Base-by-base conservation (phyloP, 1,284 basidiomycete species). In the Cryptococcus maquisensis region DNA sequence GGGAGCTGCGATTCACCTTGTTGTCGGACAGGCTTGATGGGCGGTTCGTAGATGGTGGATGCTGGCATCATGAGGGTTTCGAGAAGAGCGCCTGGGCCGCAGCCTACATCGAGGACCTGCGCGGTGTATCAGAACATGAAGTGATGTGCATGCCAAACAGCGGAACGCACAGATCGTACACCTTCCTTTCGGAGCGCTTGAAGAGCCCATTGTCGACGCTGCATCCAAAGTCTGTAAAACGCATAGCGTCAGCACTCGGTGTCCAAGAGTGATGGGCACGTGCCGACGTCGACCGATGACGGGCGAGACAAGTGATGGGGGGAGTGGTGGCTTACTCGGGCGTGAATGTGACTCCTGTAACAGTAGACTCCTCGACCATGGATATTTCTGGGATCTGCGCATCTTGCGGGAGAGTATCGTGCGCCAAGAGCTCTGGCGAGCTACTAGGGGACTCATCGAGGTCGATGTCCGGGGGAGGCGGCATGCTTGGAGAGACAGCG, bases 61-160 rank as follows among this genome's bases (percentile, higher is more conserved):
- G 74, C 63, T 9, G 75, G 73, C 18, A 66, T 59, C 26, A 70
- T 65, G 5, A 75, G 65, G 1, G 71, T 69, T 49, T 73, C 67
- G 38, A 77, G 67, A 32, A 77, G 61, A 5, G 68, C 67, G 9
- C 73, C 73, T 16, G 69, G 55, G 5, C 75, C 75, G 54, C 74
- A 75, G 10, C 75, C 75, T n/a, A 77, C 64, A 50, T 77, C 75
- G 43, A 77, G 62, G 18, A 74, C 70, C 64, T 73, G 42, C 6
- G 13, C 23, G 21, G 23, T 37, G 36, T 24, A 28, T 38, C 24
- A 56, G 38, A 24, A 42, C 13, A 32, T 7, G 28, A 32, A 32
- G 28, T 38, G 9, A 41, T 49, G 46, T 46, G 45, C 16, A 20
- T 40, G 32, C n/a, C 20, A 35, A 40, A 23, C 21, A 15, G 10